Evolutionary conservation across 2,329 filamentous ascomycete species (phyloP).

Genomic region (Zelopaecilomyces penicillatus): DNA sequence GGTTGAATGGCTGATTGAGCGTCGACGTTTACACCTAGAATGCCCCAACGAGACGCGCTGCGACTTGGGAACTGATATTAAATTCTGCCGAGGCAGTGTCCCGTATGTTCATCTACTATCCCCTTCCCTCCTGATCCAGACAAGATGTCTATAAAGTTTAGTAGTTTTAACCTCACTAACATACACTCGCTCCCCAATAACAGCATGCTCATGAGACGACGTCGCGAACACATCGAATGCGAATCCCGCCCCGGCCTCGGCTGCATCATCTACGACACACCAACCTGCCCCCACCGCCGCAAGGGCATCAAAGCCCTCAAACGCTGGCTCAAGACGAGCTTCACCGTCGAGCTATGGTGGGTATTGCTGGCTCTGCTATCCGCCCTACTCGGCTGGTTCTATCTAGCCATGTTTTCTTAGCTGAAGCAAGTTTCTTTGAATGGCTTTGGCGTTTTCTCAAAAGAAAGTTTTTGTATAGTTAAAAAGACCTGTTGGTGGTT

Average conservation of each 20-base stretch:
- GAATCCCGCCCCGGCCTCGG: conserved; percentile 48
- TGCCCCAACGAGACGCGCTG: conserved; percentile 53
- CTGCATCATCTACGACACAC: conserved; percentile 46
- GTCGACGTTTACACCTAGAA: conserved; percentile 54
- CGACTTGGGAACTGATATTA: conserved; percentile 49
- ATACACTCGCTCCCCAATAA: neutral
- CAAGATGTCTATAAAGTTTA: neutral
- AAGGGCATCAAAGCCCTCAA: conserved; percentile 36
- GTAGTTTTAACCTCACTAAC: too few species aligned
- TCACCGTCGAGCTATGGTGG: conserved; percentile 43
- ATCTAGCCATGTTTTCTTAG: too few species aligned
- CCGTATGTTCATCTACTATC: conserved; percentile 29
- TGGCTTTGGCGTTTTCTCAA: too few species aligned
- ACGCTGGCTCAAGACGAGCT: conserved; percentile 34
- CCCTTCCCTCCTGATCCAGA: too few species aligned
- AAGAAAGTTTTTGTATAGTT: too few species aligned
- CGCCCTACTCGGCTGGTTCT: conserved; percentile 17
- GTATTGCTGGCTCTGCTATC: conserved; percentile 35
- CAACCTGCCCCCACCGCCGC: conserved; percentile 36
- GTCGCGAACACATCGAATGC: conserved; percentile 53
- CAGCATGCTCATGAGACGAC: conserved; percentile 49
- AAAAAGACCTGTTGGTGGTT: too few species aligned
- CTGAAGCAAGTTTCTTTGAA: too few species aligned
- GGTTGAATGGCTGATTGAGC: conserved; percentile 60
- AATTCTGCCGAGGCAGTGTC: conserved; percentile 53